Conservation (phyloP, 202 grass and related monocot species). For the Setaria italica region DNA sequence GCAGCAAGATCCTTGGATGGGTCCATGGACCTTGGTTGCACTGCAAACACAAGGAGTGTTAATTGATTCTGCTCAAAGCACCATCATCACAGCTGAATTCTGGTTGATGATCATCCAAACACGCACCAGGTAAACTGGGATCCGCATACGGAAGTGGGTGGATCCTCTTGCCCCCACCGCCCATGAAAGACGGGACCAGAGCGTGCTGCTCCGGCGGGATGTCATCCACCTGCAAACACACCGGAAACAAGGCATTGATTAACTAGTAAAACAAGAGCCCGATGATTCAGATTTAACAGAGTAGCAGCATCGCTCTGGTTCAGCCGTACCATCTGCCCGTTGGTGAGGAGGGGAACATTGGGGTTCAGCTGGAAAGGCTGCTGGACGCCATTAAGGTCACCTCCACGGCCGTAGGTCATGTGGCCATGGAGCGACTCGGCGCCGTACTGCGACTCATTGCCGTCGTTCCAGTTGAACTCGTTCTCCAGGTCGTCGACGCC, state of each 20-base stretch:
- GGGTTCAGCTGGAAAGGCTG: slow-evolving; percentile 56
- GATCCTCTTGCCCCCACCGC: slow-evolving; percentile 76
- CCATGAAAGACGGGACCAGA: slow-evolving; percentile 79
- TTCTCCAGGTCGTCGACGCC: slow-evolving; percentile 88
- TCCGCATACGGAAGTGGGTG: slow-evolving; percentile 82
- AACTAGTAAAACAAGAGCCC: not conserved
- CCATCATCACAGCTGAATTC: not conserved
- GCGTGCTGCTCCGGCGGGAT: slow-evolving; percentile 92
- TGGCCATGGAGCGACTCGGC: slow-evolving; percentile 71
- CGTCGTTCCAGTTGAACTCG: slow-evolving; percentile 67
- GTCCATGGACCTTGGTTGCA: slow-evolving; percentile 93
- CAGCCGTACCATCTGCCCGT: slow-evolving; percentile 76
- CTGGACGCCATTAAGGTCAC: slow-evolving; percentile 41
- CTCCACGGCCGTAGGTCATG: slow-evolving; percentile 83
- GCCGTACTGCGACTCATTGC: slow-evolving; percentile 55
- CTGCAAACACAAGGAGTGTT: slow-evolving; percentile 45
- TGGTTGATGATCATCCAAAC: not conserved
- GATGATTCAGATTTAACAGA: not conserved
- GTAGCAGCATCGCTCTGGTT: not conserved
- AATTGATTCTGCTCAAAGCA: not conserved
- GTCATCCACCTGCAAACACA: slow-evolving; percentile 62
- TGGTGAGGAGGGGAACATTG: slow-evolving; percentile 87
- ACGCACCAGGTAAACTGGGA: slow-evolving; percentile 74
- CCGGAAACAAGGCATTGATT: slow-evolving; percentile 1
- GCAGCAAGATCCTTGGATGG: slow-evolving; percentile 90